Percentiles rank a stretch among this genome's conserved stretches.
Conservation (phyloP, 345 rosid genomes). For the Rubroshorea leprosula region DNA sequence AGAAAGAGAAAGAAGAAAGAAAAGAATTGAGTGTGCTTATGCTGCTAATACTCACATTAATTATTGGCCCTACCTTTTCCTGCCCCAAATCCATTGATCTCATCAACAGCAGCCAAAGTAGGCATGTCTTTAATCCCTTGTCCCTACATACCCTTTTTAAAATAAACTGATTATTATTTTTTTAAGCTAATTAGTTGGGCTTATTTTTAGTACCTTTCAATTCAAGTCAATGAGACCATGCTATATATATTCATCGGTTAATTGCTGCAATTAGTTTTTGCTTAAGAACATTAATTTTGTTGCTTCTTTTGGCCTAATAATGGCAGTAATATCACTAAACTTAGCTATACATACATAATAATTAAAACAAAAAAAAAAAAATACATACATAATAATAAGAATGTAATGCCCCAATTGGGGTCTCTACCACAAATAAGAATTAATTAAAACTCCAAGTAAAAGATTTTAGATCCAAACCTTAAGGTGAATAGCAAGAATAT, state of each 20-base stretch:
- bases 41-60: background rate
- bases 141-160: too few species aligned
- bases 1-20: background rate
- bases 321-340: background rate
- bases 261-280: background rate
- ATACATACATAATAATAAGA: too few species aligned
- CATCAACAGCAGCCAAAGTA: slow-evolving; percentile 9
- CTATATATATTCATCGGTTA: background rate
- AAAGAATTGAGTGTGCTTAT: slow-evolving; percentile 11
- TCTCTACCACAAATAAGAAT: too few species aligned
- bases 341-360: too few species aligned
- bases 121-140: slow-evolving; percentile 8
- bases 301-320: background rate
- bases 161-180: too few species aligned
- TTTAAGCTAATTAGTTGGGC: too few species aligned
- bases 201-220: background rate
- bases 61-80: background rate
- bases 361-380: too few species aligned
- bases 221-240: background rate
- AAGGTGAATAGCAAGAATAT: too few species aligned
- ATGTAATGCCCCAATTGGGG: too few species aligned
- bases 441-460: too few species aligned
- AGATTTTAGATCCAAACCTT: too few species aligned
- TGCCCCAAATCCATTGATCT: background rate
- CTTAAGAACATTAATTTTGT: background rate